These are phyloP conservation scores for Lipomyces spencermartinsiae DNA, from an alignment of 805 yeast species.

Conservation along the genomic window DNA sequence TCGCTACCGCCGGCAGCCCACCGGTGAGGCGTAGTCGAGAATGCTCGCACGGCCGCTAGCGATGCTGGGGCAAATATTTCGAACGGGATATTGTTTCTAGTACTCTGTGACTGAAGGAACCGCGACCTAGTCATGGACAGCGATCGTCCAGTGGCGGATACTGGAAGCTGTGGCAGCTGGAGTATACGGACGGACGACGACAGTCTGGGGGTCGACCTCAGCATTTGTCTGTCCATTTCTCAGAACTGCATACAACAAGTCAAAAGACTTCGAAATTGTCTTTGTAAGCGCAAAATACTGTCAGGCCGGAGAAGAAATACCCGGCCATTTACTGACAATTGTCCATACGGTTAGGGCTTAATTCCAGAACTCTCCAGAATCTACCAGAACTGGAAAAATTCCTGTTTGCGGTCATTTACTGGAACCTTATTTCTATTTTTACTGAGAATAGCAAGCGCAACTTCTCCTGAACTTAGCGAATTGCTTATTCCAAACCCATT, in stretches of 20 bases:
- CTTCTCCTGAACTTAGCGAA: slow-evolving; percentile 16
- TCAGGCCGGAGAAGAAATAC: neutral
- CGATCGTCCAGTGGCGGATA: neutral
- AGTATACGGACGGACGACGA: neutral
- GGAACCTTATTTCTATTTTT: neutral
- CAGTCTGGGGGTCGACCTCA: neutral
- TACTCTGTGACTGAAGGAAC: neutral
- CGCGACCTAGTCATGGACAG: neutral
- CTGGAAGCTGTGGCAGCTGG: neutral
- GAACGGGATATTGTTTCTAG: neutral
- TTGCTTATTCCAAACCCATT: neutral
- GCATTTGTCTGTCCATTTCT: neutral
- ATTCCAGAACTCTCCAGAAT: slow-evolving; percentile 12
- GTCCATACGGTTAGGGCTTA: neutral
- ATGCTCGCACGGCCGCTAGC: slow-evolving; percentile 7
- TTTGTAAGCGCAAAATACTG: neutral
- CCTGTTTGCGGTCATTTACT: neutral
- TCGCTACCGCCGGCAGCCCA: slow-evolving; percentile 11
- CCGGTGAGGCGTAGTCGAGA: slow-evolving; percentile 16
- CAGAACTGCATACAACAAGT: neutral
- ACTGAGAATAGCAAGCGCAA: neutral
- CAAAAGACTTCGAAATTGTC: neutral
- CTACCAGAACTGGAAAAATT: neutral
- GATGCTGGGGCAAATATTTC: neutral
- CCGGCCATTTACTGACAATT: too few relatives aligned